A percentile compares a stretch with the other conserved stretches of the same genome.
Conservation (phyloP, 805 yeast species). For the Cyberlindnera japonica region DNA sequence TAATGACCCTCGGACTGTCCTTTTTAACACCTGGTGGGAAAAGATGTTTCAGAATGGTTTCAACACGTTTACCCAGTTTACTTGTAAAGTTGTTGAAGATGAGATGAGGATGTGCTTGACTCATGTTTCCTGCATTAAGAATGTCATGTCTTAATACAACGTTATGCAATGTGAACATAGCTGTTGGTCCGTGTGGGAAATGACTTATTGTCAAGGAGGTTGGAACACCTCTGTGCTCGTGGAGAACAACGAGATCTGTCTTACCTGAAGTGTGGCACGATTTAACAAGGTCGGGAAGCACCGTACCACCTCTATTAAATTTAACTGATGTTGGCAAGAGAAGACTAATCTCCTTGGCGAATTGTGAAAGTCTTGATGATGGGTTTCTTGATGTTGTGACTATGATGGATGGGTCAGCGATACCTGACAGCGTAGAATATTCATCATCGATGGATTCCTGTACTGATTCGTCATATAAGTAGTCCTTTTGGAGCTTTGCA, state of each 20-base stretch:
- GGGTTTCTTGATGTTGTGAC: slow-evolving; percentile 96
- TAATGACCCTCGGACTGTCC: slow-evolving; percentile 86
- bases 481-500: slow-evolving; percentile 72
- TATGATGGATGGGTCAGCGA: slow-evolving; percentile 83
- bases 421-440: slow-evolving; percentile 81
- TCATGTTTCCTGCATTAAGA: slow-evolving; percentile 76
- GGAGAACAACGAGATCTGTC: slow-evolving; percentile 80
- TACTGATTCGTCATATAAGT: slow-evolving; percentile 78
- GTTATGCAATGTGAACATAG: slow-evolving; percentile 89
- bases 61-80: slow-evolving; percentile 78
- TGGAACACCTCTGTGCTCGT: slow-evolving; percentile 98
- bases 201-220: slow-evolving; percentile 89
- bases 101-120: slow-evolving; percentile 91
- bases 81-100: slow-evolving; percentile 87
- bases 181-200: slow-evolving; percentile 98
- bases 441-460: slow-evolving; percentile 79
- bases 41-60: slow-evolving; percentile 73
- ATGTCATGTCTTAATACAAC: slow-evolving; percentile 94
- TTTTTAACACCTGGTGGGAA: slow-evolving; percentile 97
- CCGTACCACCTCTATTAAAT: slow-evolving; percentile 88
- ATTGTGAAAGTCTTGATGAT: slow-evolving; percentile 77
- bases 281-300: slow-evolving; percentile 77
- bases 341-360: slow-evolving; percentile 86
- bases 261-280: slow-evolving; percentile 80
- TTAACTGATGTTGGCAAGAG: slow-evolving; percentile 87